Base-by-base conservation (phyloP, 441 rosid genomes). In the Syzygium syzygioides region DNA sequence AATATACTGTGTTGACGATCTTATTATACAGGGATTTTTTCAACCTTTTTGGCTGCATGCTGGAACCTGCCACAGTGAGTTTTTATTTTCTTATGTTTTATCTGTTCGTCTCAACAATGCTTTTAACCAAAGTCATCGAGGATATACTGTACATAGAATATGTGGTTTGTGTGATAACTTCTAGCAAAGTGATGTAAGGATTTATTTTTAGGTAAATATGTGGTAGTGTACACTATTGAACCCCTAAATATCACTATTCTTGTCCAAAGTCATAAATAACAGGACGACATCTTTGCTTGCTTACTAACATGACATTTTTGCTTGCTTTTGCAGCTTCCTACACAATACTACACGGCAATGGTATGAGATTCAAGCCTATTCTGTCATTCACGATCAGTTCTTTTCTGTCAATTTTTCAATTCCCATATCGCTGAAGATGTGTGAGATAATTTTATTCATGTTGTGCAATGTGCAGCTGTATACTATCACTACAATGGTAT, bases 61-160 rank as follows among this genome's bases (percentile, higher is more conserved):
- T 97, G 92, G 99, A 97, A 91, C 98, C 99, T 30, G 98, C 98
- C 86, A 96, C 98, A 15, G 99, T 97, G 90, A 93, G 97, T 93
- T 32, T 52, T 87, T 52, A 57, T n/a, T 60, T 68, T 45, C 56
- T 62, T 56, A 20, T 37, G 28, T 53, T 85, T 85, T 20, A 28
- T 53, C 52, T 34, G 53, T 32, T 79, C 59, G 26, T 30, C n/a
- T 79, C 32, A 79, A 55, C 37, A 8, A 37, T 13, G 28, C 7
- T 17, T 23, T 32, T 57, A 79, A 20, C 8, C 54, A 80, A 80
- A 80, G 55, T 52, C 55, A 48, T 80, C 32, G 32, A 30, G 37
- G 76, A 64, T 30, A 30, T 1, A n/a, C 15, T 6, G 68, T 62
- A n/a, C 34, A 18, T 59, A 12, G 64, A 28, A 60, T 32, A 14